Base-by-base conservation (phyloP, 2,329 filamentous ascomycete species). In the Parastagonospora avenae region DNA sequence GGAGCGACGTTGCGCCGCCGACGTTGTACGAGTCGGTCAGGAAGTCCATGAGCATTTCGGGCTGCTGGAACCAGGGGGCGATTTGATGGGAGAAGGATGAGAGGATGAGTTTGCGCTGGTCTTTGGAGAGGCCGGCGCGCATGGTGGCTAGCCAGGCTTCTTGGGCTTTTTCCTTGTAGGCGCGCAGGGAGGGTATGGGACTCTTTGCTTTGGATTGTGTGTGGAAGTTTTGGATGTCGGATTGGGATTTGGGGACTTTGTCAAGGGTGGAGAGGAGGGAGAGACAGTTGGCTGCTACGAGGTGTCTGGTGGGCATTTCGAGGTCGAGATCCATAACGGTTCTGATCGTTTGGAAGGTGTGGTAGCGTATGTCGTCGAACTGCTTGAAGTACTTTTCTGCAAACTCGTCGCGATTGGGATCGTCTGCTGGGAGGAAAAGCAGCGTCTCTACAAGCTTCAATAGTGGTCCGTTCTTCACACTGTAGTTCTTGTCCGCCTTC, bases 11-110 rank as follows among this genome's bases (percentile, higher is more conserved):
- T 11, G 91, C 89, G 38, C 94, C 94, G 44, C 93, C 92, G 7
- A 87, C 79, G 64, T 97, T 83, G 77, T 96, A 97, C 28, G 88
- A 95, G 75, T 94, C 91, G n/a, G 92, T 96, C 48, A 99, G 78
- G 74, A 97, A 99, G 77, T 99, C 94, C 81, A 96, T 92, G 30
- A 99, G 82, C 35, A 96, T 81, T 68, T 97, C 93, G 1, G 92
- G 89, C 55, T 91, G 90, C 41, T 81, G 83, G 74, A 97, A 96
- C 90, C 91, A 96, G 0, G 93, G 92, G 19, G 90, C 89, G 62
- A 97, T 91, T 30, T 86, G 86, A 36, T 84, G 84, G 2, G 90
- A 86, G 76, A 95, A 88, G 54, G 89, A 82, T 53, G 85, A 82
- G 41, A 99, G 80, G 2, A 96, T 81, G 42, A 80, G 79, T 72